phyloP scores from a whole-genome alignment of 768 basidiomycete species.

The Terana coerulea region DNA sequence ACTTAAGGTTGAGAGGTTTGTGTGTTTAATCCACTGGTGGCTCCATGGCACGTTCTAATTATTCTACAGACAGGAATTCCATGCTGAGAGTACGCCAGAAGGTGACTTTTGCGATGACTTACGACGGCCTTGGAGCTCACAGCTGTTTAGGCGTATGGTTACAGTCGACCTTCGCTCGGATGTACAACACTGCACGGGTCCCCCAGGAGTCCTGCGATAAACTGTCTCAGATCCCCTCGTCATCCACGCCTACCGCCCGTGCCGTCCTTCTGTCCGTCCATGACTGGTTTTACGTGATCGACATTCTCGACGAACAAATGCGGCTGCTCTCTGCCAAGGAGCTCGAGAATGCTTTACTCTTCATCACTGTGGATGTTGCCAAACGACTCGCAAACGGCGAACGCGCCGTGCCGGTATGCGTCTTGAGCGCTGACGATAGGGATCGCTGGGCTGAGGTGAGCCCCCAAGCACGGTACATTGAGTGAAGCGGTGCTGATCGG shows the following conservation, averaged over 20 bases:
- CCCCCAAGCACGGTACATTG: neutral
- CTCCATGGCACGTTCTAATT: neutral
- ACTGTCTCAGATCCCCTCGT: conserved; percentile 47
- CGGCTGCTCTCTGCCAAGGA: conserved; percentile 30
- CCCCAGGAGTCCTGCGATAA: conserved; percentile 66
- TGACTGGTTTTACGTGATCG: conserved; percentile 77
- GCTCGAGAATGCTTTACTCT: conserved; percentile 44
- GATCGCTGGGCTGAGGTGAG: conserved; percentile 79
- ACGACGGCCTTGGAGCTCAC: too few relatives aligned
- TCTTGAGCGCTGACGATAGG: conserved; percentile 75
- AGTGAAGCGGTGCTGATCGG: neutral
- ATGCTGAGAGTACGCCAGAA: conserved; percentile 68
- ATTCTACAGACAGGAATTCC: conserved; percentile 55
- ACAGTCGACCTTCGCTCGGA: conserved; percentile 46
- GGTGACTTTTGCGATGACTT: conserved; percentile 34
- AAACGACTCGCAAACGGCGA: conserved; percentile 50
- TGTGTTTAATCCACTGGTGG: conserved; percentile 1
- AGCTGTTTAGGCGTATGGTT: conserved; percentile 47
- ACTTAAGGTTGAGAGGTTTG: conserved; percentile 58
- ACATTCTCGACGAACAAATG: conserved; percentile 48
- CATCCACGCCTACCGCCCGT: conserved; percentile 43
- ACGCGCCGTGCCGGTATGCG: conserved; percentile 55
- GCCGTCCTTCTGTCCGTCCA: conserved; percentile 69
- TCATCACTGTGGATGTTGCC: conserved; percentile 55
- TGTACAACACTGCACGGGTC: conserved; percentile 78